phyloP scores from a whole-genome alignment of 805 yeast genomes.

The Metschnikowia similis region DNA sequence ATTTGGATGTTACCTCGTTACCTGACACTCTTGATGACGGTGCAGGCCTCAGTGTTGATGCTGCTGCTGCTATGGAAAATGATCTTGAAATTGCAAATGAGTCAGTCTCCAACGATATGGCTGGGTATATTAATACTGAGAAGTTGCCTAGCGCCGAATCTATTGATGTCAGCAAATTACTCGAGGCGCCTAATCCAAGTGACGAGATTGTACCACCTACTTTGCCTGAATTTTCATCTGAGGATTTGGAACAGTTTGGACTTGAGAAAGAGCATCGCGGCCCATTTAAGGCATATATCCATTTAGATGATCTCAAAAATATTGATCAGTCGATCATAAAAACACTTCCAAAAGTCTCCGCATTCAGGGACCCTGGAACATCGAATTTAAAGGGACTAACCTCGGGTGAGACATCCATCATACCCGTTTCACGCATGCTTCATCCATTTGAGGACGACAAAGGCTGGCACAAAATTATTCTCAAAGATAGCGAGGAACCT shows the following conservation, averaged over 20 bases:
- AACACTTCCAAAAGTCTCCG: constrained; percentile 44
- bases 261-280: constrained; percentile 1
- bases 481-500: constrained; percentile 32
- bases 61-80: background rate
- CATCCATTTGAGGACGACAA: constrained; percentile 63
- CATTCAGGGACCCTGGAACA: constrained; percentile 38
- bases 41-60: background rate
- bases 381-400: background rate
- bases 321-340: constrained; percentile 46
- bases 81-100: background rate
- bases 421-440: constrained; percentile 63
- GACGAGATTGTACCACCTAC: constrained; percentile 25
- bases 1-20: background rate
- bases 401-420: constrained; percentile 30
- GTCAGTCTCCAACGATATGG: background rate
- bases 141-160: constrained; percentile 5
- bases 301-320: constrained; percentile 38
- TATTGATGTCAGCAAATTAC: constrained; percentile 37
- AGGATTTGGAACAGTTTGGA: constrained; percentile 25
- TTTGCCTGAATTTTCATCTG: constrained; percentile 26
- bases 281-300: constrained; percentile 47
- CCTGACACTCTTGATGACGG: background rate
- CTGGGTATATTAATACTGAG: background rate
- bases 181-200: constrained; percentile 24
- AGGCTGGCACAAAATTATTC: constrained; percentile 55